Evolutionary conservation across 2,329 filamentous ascomycete genomes (phyloP), one percentile per base, ranked within the genome.

Genomic region (Alternaria alternata): DNA sequence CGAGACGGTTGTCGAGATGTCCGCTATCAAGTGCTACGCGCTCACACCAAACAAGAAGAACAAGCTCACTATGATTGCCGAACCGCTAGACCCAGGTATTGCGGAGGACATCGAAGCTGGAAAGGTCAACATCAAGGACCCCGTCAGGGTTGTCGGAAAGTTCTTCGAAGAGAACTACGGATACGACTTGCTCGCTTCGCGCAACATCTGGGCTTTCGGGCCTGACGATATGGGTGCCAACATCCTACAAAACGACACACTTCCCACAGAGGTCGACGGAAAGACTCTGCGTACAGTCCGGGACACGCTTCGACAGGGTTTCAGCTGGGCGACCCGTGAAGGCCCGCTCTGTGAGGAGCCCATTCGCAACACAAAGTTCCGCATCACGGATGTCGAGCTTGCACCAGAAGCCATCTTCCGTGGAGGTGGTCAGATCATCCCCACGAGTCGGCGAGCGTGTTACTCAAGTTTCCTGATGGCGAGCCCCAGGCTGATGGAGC

Each of bases 11-110:
- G 93, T 97, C 38, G 95, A 99, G 78, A 96, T 95, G 68, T 97
- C 93, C 18, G 94, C 94, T 20, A 97, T 96, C 61, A 97, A 97
- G 81, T 99, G 95, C 81, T 99, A 97, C 78, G 94, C 95, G 22
- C 89, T 97, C 69, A 98, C 95, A 3, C 95, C 95, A 2, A 99
- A 99, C 83, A 99, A 99, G 82, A 97, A 97, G 84, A 99, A 99
- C 83, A 97, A 96, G 79, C 91, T 99, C 72, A 98, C 95, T 36
- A 97, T 99, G 92, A 91, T 98, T 58, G 95, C 95, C 4, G 95
- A 99, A 78, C 94, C 95, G 34, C 83, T 99, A 14, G 95, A 99
- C 68, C 91, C 96, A 70, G 95, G 95, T 16, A 96, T 99, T 64
- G 93, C 94, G 5, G 89, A 92, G 72, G 95, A 99, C 72, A 98